Evolutionary conservation across 148 eudicot species (phyloP).

Genomic region (Rhododendron ovatum): DNA sequence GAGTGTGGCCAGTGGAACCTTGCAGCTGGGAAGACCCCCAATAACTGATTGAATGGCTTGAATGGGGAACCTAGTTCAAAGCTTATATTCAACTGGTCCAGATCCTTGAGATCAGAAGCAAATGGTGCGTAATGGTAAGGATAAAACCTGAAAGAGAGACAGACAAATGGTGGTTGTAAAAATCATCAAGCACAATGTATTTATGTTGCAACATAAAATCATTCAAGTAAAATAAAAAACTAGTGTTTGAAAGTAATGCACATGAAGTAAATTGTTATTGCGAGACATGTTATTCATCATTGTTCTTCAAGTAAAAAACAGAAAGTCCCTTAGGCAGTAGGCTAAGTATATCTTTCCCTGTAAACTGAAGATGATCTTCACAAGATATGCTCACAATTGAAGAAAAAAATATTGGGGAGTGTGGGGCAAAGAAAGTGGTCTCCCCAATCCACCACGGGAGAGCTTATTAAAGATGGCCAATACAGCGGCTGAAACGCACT

Average conservation of each 20-base stretch:
- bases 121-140: slow-evolving; percentile 99
- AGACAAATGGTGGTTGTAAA: background rate
- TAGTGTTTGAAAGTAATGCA: background rate
- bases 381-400: background rate
- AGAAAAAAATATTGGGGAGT: background rate
- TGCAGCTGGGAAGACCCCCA: slow-evolving; percentile 98
- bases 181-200: background rate
- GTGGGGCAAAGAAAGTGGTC: background rate
- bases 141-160: slow-evolving; percentile 62
- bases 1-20: slow-evolving; percentile 42
- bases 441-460: background rate
- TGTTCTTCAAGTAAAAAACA: background rate
- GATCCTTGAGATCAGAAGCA: slow-evolving; percentile 88
- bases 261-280: background rate
- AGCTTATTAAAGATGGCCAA: background rate
- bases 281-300: background rate
- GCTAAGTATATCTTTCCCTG: background rate
- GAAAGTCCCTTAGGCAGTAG: background rate
- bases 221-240: background rate
- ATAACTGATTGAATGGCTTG: slow-evolving; percentile 89
- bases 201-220: background rate
- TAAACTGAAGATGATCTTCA: background rate
- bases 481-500: background rate
- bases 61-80: slow-evolving; percentile 89
- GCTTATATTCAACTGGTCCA: slow-evolving; percentile 57